Base-by-base conservation (phyloP, 352 stramenopile species). In the Pilasporangium apinafurcum region DNA sequence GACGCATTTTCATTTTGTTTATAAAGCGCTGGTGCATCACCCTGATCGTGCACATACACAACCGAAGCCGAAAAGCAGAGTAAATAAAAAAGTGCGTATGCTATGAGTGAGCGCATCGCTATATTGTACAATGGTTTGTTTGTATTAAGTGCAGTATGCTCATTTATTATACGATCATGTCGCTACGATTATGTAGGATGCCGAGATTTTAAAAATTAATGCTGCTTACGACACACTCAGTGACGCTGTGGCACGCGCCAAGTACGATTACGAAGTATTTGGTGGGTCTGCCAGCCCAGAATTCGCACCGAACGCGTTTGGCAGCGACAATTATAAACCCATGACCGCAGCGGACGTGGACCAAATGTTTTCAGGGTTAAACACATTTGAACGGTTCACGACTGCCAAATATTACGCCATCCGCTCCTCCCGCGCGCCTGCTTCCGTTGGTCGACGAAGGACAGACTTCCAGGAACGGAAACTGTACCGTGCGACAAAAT, bases 181-280 rank as follows among this genome's bases (percentile, higher is more conserved):
- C n/a, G n/a, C n/a, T n/a, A n/a, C n/a, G n/a, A n/a, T n/a, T n/a
- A n/a, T n/a, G n/a, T n/a, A 76, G 57, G 53, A 76, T 35, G 57
- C 56, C 2, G 49, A 84, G 47, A 85, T 84, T 44, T 46, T 84
- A 29, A 65, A 60, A 31, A 83, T 90, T 48, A 87, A 87, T 48
- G 74, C 69, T 14, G 78, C 78, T 18, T 90, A 90, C 56, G 78
- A 86, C 40, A 55, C 68, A 37, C 48, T 90, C 20, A 84, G 68
- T 36, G 56, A 86, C 52, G 32, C 51, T 16, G 39, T 63, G 16
- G 32, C 44, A 28, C 72, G 78, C 14, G 58, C 77, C 22, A 68
- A 75, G 61, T 90, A 90, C 56, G 78, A 90, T 43, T 45, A 82
- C 4, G 72, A 90, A 17, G 63, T 68, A 57, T 90, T 86, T 41